Conservation (phyloP, 352 stramenopile genomes). For the Halophytophthora batemanensis region DNA sequence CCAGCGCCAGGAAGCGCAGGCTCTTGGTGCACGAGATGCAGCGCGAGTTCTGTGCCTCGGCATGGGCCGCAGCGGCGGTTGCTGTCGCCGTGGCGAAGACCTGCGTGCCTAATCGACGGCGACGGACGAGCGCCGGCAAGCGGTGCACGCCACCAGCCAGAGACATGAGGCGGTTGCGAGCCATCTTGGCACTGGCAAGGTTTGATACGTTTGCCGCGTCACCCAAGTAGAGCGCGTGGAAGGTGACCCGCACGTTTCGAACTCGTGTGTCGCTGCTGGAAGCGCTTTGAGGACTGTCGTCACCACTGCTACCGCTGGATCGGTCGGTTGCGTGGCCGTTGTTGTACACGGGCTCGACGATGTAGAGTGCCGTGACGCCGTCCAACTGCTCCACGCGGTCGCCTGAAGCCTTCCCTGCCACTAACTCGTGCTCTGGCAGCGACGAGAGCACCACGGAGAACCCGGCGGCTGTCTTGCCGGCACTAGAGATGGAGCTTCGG, state of each 20-base stretch:
- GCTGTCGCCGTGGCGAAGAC: slow-evolving; percentile 21
- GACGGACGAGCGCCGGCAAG: slow-evolving; percentile 30
- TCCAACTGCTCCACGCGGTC: slow-evolving; percentile 41
- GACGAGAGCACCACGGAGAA: slow-evolving; percentile 33
- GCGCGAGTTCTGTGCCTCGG: slow-evolving; percentile 23
- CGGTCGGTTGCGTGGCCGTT: slow-evolving; percentile 14
- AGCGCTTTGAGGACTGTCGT: background rate
- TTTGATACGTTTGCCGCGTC: background rate
- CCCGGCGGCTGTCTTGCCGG: slow-evolving; percentile 11
- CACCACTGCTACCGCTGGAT: slow-evolving; percentile 3
- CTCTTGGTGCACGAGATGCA: slow-evolving; percentile 50
- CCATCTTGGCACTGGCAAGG: slow-evolving; percentile 23
- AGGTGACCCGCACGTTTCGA: slow-evolving; percentile 32
- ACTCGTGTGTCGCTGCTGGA: background rate
- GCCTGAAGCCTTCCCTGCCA: slow-evolving; percentile 25
- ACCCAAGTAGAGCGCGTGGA: slow-evolving; percentile 19
- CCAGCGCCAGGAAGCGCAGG: slow-evolving; percentile 26
- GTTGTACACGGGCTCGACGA: slow-evolving; percentile 31
- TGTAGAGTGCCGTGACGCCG: slow-evolving; percentile 25
- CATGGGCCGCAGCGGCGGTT: background rate
- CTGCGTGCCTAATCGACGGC: slow-evolving; percentile 32
- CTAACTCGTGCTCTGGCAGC: slow-evolving; percentile 26
- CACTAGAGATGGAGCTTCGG: too few relatives aligned
- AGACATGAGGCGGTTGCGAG: slow-evolving; percentile 14
- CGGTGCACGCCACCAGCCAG: slow-evolving; percentile 26